phyloP scores from a whole-genome alignment of 805 yeast genomes.

The Kuraishia capsulata region DNA sequence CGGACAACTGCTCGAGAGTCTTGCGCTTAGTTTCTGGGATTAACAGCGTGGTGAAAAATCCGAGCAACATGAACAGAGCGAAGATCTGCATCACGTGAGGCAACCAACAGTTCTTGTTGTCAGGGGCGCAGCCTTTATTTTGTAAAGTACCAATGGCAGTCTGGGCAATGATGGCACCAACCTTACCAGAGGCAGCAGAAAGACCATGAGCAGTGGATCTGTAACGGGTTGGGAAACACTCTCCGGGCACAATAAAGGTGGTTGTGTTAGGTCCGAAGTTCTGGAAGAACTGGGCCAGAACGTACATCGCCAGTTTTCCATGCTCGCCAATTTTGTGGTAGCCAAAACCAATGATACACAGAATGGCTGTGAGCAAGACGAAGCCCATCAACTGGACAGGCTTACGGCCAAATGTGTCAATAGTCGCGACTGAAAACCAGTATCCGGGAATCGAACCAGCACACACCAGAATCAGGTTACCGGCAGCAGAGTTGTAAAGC shows the following conservation, averaged over 20 bases:
- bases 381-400: slow-evolving; percentile 76
- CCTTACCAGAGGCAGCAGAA: slow-evolving; percentile 86
- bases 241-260: slow-evolving; percentile 87
- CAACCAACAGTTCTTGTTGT: slow-evolving; percentile 63
- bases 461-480: slow-evolving; percentile 86
- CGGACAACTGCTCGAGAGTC: slow-evolving; percentile 79
- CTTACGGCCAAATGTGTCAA: slow-evolving; percentile 80
- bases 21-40: slow-evolving; percentile 89
- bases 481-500: slow-evolving; percentile 74
- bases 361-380: slow-evolving; percentile 55
- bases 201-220: slow-evolving; percentile 95
- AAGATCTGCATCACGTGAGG: slow-evolving; percentile 92
- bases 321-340: slow-evolving; percentile 59
- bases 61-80: slow-evolving; percentile 84
- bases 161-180: slow-evolving; percentile 91
- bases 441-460: slow-evolving; percentile 96
- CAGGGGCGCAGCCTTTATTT: slow-evolving; percentile 65
- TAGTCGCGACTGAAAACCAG: slow-evolving; percentile 75
- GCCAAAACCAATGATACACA: slow-evolving; percentile 79
- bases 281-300: slow-evolving; percentile 78
- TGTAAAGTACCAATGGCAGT: slow-evolving; percentile 78
- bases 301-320: slow-evolving; percentile 70
- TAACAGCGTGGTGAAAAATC: slow-evolving; percentile 54
- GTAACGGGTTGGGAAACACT: slow-evolving; percentile 87
- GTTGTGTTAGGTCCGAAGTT: slow-evolving; percentile 93